phyloP scores from a whole-genome alignment of 140 eudicot genomes.

The Stevia rebaudiana region DNA sequence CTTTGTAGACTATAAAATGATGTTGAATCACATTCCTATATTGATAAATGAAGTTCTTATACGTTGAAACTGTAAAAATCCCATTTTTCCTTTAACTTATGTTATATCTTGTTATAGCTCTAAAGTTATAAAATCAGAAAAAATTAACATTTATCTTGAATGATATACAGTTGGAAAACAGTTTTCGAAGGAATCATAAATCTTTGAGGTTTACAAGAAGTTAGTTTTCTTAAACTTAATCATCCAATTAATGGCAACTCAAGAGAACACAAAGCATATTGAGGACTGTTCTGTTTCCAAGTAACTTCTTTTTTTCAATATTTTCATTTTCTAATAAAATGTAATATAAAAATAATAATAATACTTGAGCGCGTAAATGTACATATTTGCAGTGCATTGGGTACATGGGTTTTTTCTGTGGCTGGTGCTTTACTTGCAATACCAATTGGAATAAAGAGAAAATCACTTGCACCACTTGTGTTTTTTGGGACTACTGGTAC shows the following conservation, averaged over 20 bases:
- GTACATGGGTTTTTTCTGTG: constrained; percentile 95
- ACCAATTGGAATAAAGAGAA: constrained; percentile 84
- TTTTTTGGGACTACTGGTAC: constrained; percentile 98
- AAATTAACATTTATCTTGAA: not conserved
- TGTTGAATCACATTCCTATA: not conserved
- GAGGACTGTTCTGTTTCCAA: constrained; percentile 90
- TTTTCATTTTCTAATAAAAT: not conserved
- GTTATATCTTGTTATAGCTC: not conserved
- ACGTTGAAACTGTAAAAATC: not conserved
- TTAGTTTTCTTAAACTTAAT: not conserved
- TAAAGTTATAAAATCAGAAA: not conserved
- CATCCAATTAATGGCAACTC: constrained; percentile 38
- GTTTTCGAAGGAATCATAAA: constrained; percentile 15
- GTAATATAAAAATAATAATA: not conserved
- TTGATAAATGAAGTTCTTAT: not conserved
- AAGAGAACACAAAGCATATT: constrained; percentile 52
- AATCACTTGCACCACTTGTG: constrained; percentile 90
- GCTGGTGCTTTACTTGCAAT: constrained; percentile 91
- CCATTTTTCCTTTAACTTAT: not conserved
- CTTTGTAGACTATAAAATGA: not conserved
- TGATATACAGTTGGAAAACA: not conserved
- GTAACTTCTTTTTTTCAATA: constrained; percentile 26
- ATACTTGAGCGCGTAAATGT: not conserved
- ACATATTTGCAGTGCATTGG: constrained; percentile 66
- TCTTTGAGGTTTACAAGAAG: constrained; percentile 8